Conservation (phyloP, 176 grass and related monocot genomes). For the Rhynchospora pubera region DNA sequence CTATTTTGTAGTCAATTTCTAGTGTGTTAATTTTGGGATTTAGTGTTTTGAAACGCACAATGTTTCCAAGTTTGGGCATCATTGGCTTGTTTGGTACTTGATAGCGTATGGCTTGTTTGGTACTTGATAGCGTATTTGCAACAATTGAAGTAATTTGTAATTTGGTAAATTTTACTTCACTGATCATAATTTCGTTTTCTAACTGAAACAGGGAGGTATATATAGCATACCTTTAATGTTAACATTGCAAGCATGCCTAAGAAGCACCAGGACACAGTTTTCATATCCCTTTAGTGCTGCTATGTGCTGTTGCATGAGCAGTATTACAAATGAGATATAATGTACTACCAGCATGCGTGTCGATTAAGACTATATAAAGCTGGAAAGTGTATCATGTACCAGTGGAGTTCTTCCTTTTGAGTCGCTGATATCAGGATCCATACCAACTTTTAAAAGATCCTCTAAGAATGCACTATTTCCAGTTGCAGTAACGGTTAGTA, state of each 20-base stretch:
- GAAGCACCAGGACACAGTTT: conserved; percentile 67
- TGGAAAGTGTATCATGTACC: conserved; percentile 35
- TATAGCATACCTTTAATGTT: conserved; percentile 46
- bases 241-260: conserved; percentile 66
- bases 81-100: too few relatives aligned
- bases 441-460: conserved; percentile 72
- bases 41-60: background rate
- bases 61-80: background rate
- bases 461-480: conserved; percentile 79
- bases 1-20: background rate
- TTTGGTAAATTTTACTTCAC: background rate
- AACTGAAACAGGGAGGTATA: background rate
- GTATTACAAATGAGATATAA: background rate
- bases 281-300: conserved; percentile 82
- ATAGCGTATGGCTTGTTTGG: too few relatives aligned
- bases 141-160: background rate
- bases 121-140: background rate
- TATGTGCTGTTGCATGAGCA: conserved; percentile 53
- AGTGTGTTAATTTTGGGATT: background rate
- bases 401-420: conserved; percentile 77
- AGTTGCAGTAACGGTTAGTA: conserved; percentile 58
- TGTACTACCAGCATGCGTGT: background rate
- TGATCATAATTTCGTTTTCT: background rate
- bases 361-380: background rate
- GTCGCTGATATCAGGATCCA: conserved; percentile 72